Evolutionary conservation across 1,139 yeast genomes (phyloP).

Genomic region (Candida frijolesensis): DNA sequence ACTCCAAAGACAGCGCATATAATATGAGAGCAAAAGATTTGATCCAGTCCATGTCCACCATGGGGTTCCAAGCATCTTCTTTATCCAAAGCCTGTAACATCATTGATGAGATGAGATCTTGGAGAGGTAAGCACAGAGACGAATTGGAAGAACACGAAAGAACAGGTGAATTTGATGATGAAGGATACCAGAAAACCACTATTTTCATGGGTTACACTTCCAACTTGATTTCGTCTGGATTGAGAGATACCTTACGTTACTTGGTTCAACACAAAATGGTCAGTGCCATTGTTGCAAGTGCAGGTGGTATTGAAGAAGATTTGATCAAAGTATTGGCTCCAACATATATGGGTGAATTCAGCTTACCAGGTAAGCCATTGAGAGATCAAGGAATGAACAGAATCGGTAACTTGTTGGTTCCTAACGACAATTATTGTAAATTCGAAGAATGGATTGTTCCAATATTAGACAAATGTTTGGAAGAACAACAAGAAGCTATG

Average conservation of each 20-base stretch:
- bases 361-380: conserved; percentile 74
- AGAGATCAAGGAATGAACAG: conserved; percentile 97
- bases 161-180: conserved; percentile 77
- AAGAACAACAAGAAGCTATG: conserved; percentile 80
- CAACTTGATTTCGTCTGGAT: conserved; percentile 92
- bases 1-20: conserved; percentile 66
- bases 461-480: conserved; percentile 78
- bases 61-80: conserved; percentile 98
- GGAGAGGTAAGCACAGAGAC: conserved; percentile 81
- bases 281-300: conserved; percentile 91
- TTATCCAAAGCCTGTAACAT: conserved; percentile 88
- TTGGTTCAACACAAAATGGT: conserved; percentile 93
- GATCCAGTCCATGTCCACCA: conserved; percentile 78
- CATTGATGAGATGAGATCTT: conserved; percentile 83
- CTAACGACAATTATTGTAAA: conserved; percentile 95
- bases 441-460: conserved; percentile 99
- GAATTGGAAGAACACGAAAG: conserved; percentile 68
- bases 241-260: conserved; percentile 85
- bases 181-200: conserved; percentile 83
- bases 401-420: conserved; percentile 94
- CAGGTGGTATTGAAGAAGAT: conserved; percentile 98
- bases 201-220: conserved; percentile 96
- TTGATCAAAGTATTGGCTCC: conserved; percentile 94
- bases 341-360: conserved; percentile 89
- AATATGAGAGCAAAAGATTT: conserved; percentile 80